Base-by-base conservation (phyloP, 1,139 yeast genomes). In the Hyphopichia burtonii region DNA sequence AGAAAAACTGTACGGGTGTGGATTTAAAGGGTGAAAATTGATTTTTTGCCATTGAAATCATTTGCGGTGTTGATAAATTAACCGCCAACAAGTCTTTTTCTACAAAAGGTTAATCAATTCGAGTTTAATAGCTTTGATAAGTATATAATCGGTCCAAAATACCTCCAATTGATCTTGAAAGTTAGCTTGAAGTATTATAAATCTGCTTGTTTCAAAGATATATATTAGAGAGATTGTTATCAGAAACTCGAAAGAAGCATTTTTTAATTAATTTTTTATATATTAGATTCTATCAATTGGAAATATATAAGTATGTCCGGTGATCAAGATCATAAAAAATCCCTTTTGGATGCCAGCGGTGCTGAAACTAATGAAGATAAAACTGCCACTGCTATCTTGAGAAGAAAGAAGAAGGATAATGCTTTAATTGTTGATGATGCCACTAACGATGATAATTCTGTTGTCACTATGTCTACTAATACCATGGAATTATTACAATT, bases 331-430 rank as follows among this genome's bases (percentile, higher is more conserved):
- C 53, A 58, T 43, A 59, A 69, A 55, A 71, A 70, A 56, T 65
- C 68, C 27, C 66, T 68, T 50, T 61, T 70, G 53, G 78, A 73
- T 53, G 77, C 74, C 45, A 65, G 74, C 27, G 78, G 78, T 16
- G 66, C 69, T 39, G 63, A 68, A 38, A 49, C 62, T 38, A 59
- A 58, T 37, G 96, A 87, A 59, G 98, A 93, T 65, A 82, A 81
- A 51, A 89, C 96, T 43, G 99, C 99, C 53, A 93, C 99, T 44
- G 99, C 99, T 31, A 94, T 94, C 61, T 77, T 94, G 60, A 86
- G 97, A 71, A 82, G 93, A 69, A 94, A 94, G 83, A 93, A 93
- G 94, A 93, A 93, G 79, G 96, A 88, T 61, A 94, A 94, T 66
- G 81, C 95, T 41, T 76, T 94, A 58, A 72, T 94, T 52, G 99